A percentile compares a stretch with the other conserved stretches of the same genome.
phyloP scores from a whole-genome alignment of 176 grass and related monocot species.

The Musa acuminata region DNA sequence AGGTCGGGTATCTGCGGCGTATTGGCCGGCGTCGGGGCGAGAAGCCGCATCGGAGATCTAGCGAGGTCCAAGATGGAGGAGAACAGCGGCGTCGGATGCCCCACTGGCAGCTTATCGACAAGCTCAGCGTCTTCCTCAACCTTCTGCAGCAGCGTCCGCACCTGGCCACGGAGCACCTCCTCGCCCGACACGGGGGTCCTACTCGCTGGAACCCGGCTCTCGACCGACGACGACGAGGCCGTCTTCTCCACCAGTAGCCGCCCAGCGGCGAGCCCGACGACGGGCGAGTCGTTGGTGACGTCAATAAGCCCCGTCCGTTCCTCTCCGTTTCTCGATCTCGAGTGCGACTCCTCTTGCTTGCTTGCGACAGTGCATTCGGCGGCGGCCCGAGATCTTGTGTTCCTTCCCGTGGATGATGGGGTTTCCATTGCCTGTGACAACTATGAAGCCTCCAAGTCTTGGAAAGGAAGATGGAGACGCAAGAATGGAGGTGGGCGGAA shows the following conservation, averaged over 20 bases:
- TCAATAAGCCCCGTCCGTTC: slow-evolving; percentile 39
- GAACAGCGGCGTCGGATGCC: not conserved
- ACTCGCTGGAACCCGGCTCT: slow-evolving; percentile 19
- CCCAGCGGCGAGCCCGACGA: slow-evolving; percentile 51
- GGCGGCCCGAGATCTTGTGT: slow-evolving; percentile 32
- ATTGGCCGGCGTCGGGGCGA: slow-evolving; percentile 72
- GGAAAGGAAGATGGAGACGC: not conserved
- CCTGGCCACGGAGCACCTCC: slow-evolving; percentile 69
- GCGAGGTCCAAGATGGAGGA: slow-evolving; percentile 32
- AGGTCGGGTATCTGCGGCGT: slow-evolving; percentile 24
- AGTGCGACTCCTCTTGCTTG: slow-evolving; percentile 8
- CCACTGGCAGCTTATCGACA: not conserved
- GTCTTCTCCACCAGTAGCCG: slow-evolving; percentile 22
- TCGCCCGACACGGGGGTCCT: slow-evolving; percentile 63
- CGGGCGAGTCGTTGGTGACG: slow-evolving; percentile 91
- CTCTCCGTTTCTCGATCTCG: not conserved
- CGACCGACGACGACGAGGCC: slow-evolving; percentile 24
- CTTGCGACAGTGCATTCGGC: not conserved
- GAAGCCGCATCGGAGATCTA: slow-evolving; percentile 51
- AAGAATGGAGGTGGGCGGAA: too few species aligned
- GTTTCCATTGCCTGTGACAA: slow-evolving; percentile 36
- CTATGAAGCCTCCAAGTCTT: too few species aligned
- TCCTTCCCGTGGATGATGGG: slow-evolving; percentile 37
- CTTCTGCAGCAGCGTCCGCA: slow-evolving; percentile 81
- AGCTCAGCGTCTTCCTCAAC: slow-evolving; percentile 43